A percentile compares a stretch with the other conserved stretches of the same genome.
phyloP scores from a whole-genome alignment of 805 yeast genomes.

The Starmerella etchellsii region DNA sequence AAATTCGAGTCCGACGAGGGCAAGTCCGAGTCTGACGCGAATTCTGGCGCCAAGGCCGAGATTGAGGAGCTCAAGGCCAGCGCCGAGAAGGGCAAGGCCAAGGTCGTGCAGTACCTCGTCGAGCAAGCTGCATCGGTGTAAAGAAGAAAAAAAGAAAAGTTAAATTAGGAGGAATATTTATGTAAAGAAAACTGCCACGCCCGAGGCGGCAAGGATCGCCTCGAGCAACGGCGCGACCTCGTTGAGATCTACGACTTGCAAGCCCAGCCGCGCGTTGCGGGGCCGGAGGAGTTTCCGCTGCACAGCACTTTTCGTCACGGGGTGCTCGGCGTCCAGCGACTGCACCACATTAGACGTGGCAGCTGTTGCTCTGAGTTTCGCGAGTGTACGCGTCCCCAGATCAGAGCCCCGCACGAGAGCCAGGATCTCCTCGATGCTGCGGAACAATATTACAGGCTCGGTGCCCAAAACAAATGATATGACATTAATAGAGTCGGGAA shows the following conservation, averaged over 20 bases:
- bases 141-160: not conserved
- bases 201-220: not conserved
- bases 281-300: not conserved
- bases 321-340: not conserved
- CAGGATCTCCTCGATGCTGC: not conserved
- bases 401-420: not conserved
- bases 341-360: not conserved
- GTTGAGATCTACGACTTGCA: not conserved
- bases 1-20: conserved; percentile 67
- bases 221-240: not conserved
- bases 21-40: conserved; percentile 68
- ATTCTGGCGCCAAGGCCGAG: conserved; percentile 55
- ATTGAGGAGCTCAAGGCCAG: conserved; percentile 53
- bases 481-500: not conserved
- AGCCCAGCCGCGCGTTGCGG: not conserved
- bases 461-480: not conserved
- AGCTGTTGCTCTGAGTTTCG: not conserved
- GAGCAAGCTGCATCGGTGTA: conserved; percentile 27
- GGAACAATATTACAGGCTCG: not conserved
- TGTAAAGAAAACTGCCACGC: not conserved
- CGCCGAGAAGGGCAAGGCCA: conserved; percentile 41
- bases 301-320: not conserved
- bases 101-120: conserved; percentile 62
- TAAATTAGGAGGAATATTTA: not conserved
- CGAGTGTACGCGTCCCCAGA: not conserved